A percentile compares a stretch with the other conserved stretches of the same genome.
These are phyloP conservation scores for Chaetothyriales sp. DNA, from an alignment of 2,329 filamentous ascomycete genomes.

Conservation along the genomic window DNA sequence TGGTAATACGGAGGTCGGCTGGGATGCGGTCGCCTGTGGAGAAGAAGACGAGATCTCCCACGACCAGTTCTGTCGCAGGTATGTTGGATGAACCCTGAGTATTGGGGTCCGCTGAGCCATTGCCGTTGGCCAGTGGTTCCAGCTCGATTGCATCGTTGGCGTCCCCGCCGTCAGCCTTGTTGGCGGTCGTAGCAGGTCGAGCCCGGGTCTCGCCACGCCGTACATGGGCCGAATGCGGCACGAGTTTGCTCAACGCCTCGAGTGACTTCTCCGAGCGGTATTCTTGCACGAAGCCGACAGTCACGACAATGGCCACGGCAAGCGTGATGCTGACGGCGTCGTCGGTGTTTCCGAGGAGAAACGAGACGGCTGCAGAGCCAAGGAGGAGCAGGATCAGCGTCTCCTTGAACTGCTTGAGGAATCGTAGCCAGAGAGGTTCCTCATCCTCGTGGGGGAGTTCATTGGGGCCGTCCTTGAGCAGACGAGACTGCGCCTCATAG, in stretches of 20 bases:
- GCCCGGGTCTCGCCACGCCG: slow-evolving; percentile 39
- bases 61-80: slow-evolving; percentile 72
- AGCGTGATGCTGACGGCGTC: slow-evolving; percentile 92
- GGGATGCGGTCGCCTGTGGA: slow-evolving; percentile 93
- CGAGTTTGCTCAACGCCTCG: slow-evolving; percentile 81
- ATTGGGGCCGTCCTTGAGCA: slow-evolving; percentile 73
- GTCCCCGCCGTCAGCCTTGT: slow-evolving; percentile 4
- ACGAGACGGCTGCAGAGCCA: slow-evolving; percentile 71
- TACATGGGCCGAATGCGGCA: slow-evolving; percentile 91
- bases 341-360: slow-evolving; percentile 83
- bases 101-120: slow-evolving; percentile 40
- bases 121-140: slow-evolving; percentile 32
- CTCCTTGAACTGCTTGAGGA: slow-evolving; percentile 92
- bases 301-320: slow-evolving; percentile 91
- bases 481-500: slow-evolving; percentile 62
- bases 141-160: slow-evolving; percentile 33
- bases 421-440: slow-evolving; percentile 87
- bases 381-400: slow-evolving; percentile 86
- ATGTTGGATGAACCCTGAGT: slow-evolving; percentile 60
- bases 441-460: slow-evolving; percentile 88
- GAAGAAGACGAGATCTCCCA: slow-evolving; percentile 84
- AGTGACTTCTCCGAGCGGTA: slow-evolving; percentile 96
- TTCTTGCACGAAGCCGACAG: slow-evolving; percentile 91
- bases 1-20: slow-evolving; percentile 86
- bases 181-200: neutral